Base-by-base conservation (phyloP, 306 rosid genomes). In the Ochetophila trinervis region DNA sequence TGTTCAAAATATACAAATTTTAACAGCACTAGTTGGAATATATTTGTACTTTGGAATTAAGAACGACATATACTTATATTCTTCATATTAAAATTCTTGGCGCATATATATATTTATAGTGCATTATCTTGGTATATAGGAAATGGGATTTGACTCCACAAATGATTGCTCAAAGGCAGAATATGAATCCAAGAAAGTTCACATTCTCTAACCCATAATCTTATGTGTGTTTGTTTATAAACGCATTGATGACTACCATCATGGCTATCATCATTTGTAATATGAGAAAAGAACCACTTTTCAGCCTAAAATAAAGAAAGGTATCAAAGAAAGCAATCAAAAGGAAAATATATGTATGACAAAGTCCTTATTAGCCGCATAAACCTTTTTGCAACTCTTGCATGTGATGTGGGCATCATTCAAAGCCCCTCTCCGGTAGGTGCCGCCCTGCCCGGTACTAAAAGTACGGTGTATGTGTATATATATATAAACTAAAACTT, bases 221-320 rank as follows among this genome's bases (percentile, higher is more conserved):
- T 77, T 69, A 49, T 22, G 59, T 54, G 56, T n/a, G 79, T 79
- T 82, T 63, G 81, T 71, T 85, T 81, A 80, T 81, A 81, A 62
- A 60, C 77, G 77, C 77, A 47, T 65, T 76, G 80, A 79, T 80
- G 87, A 74, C 66, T 54, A 63, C 82, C 88, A 85, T 85, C 71
- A 79, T 83, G 82, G 65, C 71, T 74, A 71, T 69, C 84, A 88
- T 83, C 89, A 85, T 88, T 85, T 85, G 84, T 77, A 83, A 75
- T 85, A 83, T 77, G 60, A 52, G 50, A 69, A 19, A 72, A 42
- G 7, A 68, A 67, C 73, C 68, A 71, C 89, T 88, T 88, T 85
- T 68, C 32, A 62, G 55, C 51, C 18, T 76, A 73, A 69, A 80
- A 67, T 72, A 71, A 34, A 64, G 30, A 48, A 37, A 32, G 69